phyloP scores from a whole-genome alignment of 2,329 filamentous ascomycete genomes.

The Ophiostoma triangulosporum region DNA sequence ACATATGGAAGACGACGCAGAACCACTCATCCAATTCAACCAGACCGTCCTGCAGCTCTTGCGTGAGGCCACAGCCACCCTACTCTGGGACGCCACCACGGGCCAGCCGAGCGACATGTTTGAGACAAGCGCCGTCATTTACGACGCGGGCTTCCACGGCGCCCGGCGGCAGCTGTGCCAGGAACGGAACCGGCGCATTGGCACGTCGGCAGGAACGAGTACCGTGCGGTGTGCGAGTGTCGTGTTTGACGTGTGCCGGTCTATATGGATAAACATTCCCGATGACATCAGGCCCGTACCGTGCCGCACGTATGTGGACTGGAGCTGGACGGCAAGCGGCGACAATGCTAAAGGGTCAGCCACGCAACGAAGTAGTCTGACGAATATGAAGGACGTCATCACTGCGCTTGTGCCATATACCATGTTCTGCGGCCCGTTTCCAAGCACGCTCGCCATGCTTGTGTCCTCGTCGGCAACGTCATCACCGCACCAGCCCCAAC shows the following conservation, averaged over 20 bases:
- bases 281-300: not conserved
- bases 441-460: not conserved
- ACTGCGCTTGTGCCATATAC: not conserved
- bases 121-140: not conserved
- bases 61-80: not conserved
- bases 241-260: not conserved
- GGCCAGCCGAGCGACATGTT: constrained; percentile 1
- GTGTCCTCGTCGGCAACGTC: not conserved
- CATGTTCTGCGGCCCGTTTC: not conserved
- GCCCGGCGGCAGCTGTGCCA: not conserved
- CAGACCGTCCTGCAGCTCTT: not conserved
- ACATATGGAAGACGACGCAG: not conserved
- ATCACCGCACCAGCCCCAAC: not conserved
- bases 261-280: not conserved
- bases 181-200: not conserved
- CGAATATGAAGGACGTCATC: not conserved
- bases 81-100: not conserved
- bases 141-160: not conserved
- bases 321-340: not conserved
- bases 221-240: not conserved
- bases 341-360: not conserved
- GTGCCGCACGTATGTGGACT: not conserved
- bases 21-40: not conserved
- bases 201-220: not conserved
- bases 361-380: not conserved